A percentile compares a stretch with the other conserved stretches of the same genome.
These are phyloP conservation scores for Mentha longifolia DNA, from an alignment of 257 asterid species.

Conservation along the genomic window DNA sequence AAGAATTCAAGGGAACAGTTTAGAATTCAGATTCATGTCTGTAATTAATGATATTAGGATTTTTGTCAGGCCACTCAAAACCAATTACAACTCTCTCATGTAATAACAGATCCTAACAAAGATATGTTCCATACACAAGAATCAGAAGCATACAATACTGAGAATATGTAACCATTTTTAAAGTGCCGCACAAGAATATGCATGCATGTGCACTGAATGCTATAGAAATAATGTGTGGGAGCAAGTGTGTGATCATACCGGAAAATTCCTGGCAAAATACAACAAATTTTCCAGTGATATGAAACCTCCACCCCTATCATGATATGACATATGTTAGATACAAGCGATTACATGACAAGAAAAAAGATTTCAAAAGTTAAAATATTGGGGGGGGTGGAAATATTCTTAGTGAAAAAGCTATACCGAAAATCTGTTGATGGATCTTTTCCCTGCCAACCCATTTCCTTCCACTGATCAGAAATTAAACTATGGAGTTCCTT, in stretches of 20 bases:
- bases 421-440: conserved; percentile 99
- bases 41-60: conserved; percentile 4
- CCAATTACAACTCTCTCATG: background rate
- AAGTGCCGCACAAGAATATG: conserved; percentile 6
- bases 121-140: conserved; percentile 3
- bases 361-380: conserved; percentile 17
- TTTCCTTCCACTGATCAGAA: conserved; percentile 99
- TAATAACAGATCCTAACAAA: background rate
- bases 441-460: conserved; percentile 99
- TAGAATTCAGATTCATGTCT: conserved; percentile 12
- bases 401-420: conserved; percentile 21
- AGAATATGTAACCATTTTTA: conserved; percentile 6
- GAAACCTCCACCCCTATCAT: conserved; percentile 93
- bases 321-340: conserved; percentile 26
- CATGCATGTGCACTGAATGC: conserved; percentile 14
- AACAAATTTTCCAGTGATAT: conserved; percentile 94
- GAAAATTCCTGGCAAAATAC: conserved; percentile 84
- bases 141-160: conserved; percentile 13
- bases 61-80: background rate
- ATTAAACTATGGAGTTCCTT: conserved; percentile 74
- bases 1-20: background rate
- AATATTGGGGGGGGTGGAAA: background rate
- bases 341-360: conserved; percentile 20
- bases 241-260: conserved; percentile 56
- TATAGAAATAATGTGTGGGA: conserved; percentile 22